Conservation (phyloP, 2,329 filamentous ascomycete species). For the Capronia americana region DNA sequence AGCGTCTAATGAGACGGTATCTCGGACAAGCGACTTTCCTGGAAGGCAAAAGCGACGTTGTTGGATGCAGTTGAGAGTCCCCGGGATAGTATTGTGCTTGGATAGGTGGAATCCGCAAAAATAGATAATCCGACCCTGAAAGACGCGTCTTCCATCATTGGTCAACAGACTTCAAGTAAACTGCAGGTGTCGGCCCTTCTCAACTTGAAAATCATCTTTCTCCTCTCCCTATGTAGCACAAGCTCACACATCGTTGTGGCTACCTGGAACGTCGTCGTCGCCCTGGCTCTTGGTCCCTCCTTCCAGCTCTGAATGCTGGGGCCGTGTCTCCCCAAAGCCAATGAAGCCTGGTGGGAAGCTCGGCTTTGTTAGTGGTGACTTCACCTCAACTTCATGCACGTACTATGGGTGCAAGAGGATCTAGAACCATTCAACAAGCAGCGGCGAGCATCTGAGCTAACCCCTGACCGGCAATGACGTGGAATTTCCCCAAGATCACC, state of each 20-base stretch:
- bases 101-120: background rate
- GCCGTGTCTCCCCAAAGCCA: background rate
- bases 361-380: background rate
- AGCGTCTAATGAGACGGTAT: too few species aligned
- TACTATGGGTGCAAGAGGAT: background rate
- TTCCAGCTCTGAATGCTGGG: background rate
- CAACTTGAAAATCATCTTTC: background rate
- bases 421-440: background rate
- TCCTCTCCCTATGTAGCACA: background rate
- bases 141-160: background rate
- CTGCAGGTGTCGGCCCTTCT: background rate
- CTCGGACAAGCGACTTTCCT: too few species aligned
- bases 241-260: background rate
- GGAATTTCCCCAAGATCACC: too few species aligned
- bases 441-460: background rate
- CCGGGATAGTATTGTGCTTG: too few species aligned
- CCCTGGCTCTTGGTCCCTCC: background rate
- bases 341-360: background rate
- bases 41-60: background rate
- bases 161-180: too few species aligned
- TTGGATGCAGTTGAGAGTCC: too few species aligned
- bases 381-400: background rate
- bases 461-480: background rate
- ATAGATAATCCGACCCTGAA: background rate
- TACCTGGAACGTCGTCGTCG: background rate